Percentiles rank a stretch among this genome's conserved stretches.
Evolutionary conservation across 495 filamentous ascomycete genomes (phyloP).

Genomic region (Penicillium nucicola): DNA sequence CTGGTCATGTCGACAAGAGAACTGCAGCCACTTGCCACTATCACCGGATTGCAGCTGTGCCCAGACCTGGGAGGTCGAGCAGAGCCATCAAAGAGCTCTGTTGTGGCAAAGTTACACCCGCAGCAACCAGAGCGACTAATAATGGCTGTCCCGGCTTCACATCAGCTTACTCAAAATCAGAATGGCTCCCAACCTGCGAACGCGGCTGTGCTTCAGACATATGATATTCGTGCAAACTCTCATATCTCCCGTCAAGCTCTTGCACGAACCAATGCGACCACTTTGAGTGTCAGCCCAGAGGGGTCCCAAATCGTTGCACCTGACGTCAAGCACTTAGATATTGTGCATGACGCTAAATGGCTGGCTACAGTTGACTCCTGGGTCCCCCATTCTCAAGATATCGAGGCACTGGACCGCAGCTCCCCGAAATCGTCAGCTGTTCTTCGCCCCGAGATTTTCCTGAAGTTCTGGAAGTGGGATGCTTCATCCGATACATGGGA

Average conservation of each 20-base stretch:
- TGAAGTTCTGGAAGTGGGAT: conserved; percentile 90
- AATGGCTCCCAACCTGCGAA: conserved; percentile 24
- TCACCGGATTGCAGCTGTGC: conserved; percentile 74
- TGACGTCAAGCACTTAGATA: conserved; percentile 64
- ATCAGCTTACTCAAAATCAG: conserved; percentile 34
- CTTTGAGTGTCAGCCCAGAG: conserved; percentile 68
- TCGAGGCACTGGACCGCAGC: conserved; percentile 47
- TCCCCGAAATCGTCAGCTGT: conserved; percentile 23
- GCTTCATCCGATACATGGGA: conserved; percentile 61
- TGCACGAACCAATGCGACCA: conserved; percentile 81
- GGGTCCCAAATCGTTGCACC: conserved; percentile 68
- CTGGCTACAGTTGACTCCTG: conserved; percentile 89
- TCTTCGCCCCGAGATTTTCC: conserved; percentile 60
- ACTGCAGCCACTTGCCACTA: conserved; percentile 71
- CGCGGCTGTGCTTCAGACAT: conserved; percentile 71
- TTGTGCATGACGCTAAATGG: conserved; percentile 82
- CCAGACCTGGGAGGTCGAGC: conserved; percentile 12
- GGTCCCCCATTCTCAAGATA: conserved; percentile 65
- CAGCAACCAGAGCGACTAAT: conserved; percentile 55
- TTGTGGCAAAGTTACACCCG: conserved; percentile 48
- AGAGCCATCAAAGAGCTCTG: conserved; percentile 15
- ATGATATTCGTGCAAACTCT: conserved; percentile 69
- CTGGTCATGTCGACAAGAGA: conserved; percentile 89
- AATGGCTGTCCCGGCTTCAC: conserved; percentile 54
- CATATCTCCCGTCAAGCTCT: conserved; percentile 82